Percentiles rank a stretch among this genome's conserved stretches.
phyloP scores from a whole-genome alignment of 768 basidiomycete species.

The Kwoniella newhampshirensis region DNA sequence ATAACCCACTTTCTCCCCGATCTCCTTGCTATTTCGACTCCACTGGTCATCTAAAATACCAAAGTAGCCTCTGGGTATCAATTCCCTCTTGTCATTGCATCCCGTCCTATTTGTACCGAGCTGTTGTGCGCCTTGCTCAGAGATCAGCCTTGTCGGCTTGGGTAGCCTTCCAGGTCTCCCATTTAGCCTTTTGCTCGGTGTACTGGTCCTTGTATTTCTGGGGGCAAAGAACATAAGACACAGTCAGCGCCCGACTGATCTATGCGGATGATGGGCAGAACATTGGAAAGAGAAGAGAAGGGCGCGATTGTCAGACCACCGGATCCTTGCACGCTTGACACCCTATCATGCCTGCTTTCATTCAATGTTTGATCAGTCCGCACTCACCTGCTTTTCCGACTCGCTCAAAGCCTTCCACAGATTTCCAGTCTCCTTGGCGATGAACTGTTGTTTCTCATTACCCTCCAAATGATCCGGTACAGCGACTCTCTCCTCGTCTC shows the following conservation, averaged over 20 bases:
- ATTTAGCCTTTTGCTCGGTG: constrained; percentile 28
- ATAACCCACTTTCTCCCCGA: too few species aligned
- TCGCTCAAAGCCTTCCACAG: constrained; percentile 36
- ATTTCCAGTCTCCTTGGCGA: constrained; percentile 30
- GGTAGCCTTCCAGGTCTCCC: constrained; percentile 23
- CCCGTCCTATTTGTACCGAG: too few species aligned
- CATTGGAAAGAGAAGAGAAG: background rate
- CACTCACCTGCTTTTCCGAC: constrained; percentile 35
- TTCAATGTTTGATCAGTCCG: too few species aligned
- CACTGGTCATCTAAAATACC: too few species aligned
- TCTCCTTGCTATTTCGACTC: too few species aligned
- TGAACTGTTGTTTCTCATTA: constrained; percentile 3
- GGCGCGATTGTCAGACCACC: background rate
- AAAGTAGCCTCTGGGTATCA: too few species aligned
- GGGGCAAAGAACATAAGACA: background rate
- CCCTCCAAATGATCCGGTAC: constrained; percentile 3
- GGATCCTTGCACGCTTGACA: too few species aligned
- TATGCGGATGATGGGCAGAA: background rate
- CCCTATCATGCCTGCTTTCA: background rate
- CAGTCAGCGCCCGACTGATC: background rate
- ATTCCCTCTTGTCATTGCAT: too few species aligned
- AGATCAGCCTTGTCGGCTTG: constrained; percentile 11
- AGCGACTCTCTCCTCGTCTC: constrained; percentile 16
- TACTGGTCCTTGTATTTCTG: constrained; percentile 27
- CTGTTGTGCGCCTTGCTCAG: background rate